A percentile compares a stretch with the other conserved stretches of the same genome.
These are phyloP conservation scores for Exophiala phaeomuriformis DNA, from an alignment of 2,329 filamentous ascomycete genomes.

Conservation along the genomic window DNA sequence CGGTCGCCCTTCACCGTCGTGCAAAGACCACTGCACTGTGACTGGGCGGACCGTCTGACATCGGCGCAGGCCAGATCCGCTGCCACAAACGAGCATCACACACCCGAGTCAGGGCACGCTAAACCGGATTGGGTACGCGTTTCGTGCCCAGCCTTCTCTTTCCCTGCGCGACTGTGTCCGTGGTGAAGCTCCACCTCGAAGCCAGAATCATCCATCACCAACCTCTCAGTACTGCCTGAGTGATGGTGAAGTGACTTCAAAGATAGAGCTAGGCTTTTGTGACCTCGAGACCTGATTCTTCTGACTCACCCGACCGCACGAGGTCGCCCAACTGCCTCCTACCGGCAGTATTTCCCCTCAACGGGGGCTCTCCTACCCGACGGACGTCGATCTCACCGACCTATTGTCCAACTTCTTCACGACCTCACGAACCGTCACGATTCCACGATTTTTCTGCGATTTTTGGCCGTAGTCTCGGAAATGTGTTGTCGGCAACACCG, in stretches of 20 bases:
- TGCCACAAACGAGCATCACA: neutral
- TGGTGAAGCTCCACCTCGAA: conserved; percentile 8
- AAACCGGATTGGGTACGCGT: neutral
- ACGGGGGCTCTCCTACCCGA: conserved; percentile 17
- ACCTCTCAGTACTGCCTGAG: conserved; percentile 13
- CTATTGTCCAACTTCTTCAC: conserved; percentile 12
- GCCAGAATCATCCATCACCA: conserved; percentile 15
- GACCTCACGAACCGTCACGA: conserved; percentile 16
- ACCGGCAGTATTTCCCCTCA: conserved; percentile 14
- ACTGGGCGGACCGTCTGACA: neutral
- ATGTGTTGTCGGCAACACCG: conserved; percentile 3
- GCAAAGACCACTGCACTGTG: neutral
- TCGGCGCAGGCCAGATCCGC: neutral
- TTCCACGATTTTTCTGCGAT: conserved; percentile 8
- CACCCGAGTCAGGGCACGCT: neutral
- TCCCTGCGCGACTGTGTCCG: neutral
- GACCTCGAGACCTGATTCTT: neutral
- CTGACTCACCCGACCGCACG: conserved; percentile 8
- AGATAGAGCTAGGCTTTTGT: conserved; percentile 6
- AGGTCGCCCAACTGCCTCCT: conserved; percentile 12
- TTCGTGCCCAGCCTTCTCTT: neutral
- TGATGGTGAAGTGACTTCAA: conserved; percentile 10
- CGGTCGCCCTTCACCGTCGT: neutral
- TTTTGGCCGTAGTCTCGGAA: conserved; percentile 1
- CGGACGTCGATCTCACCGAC: conserved; percentile 1